Base-by-base conservation (phyloP, 2,329 filamentous ascomycete species). In the Byssochlamys sp. region DNA sequence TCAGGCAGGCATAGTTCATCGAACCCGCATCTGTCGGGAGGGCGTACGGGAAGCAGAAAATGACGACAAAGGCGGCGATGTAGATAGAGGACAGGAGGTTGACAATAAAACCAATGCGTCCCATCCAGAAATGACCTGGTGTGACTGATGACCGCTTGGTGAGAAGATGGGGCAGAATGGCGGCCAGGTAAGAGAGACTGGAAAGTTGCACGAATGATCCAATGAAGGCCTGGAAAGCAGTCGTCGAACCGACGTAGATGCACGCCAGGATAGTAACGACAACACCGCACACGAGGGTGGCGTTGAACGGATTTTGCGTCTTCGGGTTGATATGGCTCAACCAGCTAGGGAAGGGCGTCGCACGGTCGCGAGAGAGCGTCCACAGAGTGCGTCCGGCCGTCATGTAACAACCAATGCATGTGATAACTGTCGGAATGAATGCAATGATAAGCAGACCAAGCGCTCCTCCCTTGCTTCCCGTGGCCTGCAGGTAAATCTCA, bases 361-460 rank as follows among this genome's bases (percentile, higher is more conserved):
- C 83, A 45, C 81, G 79, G 66, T 86, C 84, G 31, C 84, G 80
- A 39, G 83, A 81, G 31, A 75, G 65, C 10, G 72, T 74, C 84
- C 84, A 87, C 2, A 86, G 75, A 59, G 81, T 83, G 6, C 84
- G 80, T n/a, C 84, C 81, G 0, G 78, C 75, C 1, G 83, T 85
- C 60, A 85, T 81, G 68, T 82, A 85, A 60, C 76, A 78, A 9
- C 84, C 83, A 45, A 71, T 63, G 31, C 70, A 71, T 48, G 81
- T 84, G 39, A 84, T 69, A 31, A 81, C 69, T 2, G 82, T 83
- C 10, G 79, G 79, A 6, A 81, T 67, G 65, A 82, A 80, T 57
- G 83, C 72, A 58, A 85, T 79, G 61, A 84, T 76, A n/a, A 84
- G 68, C 7, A 85, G 72, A 2, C 81, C 82, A 45, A 85, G 78